Evolutionary conservation across 495 filamentous ascomycete species (phyloP).

Genomic region (Xylaria telfairii): DNA sequence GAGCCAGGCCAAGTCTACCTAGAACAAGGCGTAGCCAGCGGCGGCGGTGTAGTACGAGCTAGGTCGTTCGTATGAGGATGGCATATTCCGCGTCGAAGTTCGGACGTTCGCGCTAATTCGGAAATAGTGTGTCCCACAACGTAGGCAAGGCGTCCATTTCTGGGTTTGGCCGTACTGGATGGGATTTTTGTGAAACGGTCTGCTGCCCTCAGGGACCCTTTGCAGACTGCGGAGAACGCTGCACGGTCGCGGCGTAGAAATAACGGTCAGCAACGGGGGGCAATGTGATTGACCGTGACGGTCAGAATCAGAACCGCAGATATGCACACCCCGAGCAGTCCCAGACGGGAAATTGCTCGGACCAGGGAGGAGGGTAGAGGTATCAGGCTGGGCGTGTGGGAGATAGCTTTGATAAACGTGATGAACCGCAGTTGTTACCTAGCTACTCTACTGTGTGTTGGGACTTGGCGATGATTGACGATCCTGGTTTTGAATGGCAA

Average conservation of each 20-base stretch:
- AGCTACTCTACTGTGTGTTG: too few species aligned
- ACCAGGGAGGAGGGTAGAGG: slow-evolving; percentile 10
- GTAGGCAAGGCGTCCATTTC: neutral
- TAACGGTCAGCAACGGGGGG: slow-evolving; percentile 3
- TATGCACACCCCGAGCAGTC: slow-evolving; percentile 21
- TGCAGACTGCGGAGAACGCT: slow-evolving; percentile 15
- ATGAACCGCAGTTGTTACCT: neutral
- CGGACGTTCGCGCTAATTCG: slow-evolving; percentile 1
- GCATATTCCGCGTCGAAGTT: slow-evolving; percentile 8
- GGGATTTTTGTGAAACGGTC: slow-evolving; percentile 4
- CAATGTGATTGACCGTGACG: neutral
- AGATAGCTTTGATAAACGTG: slow-evolving; percentile 1
- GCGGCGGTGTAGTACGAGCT: neutral
- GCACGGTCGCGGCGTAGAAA: slow-evolving; percentile 14
- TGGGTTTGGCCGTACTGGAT: neutral
- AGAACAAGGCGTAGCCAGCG: neutral
- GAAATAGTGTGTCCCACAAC: neutral
- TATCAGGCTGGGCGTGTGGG: slow-evolving; percentile 5
- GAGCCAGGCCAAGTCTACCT: neutral
- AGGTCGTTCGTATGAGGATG: neutral
- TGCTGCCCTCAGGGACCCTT: too few species aligned
- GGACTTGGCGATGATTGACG: slow-evolving; percentile 15
- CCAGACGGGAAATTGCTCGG: neutral
- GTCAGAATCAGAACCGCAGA: neutral
- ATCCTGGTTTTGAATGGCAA: neutral